Conservation (phyloP, 78 protist genomes). For the Dictyostelium firmibasis region DNA sequence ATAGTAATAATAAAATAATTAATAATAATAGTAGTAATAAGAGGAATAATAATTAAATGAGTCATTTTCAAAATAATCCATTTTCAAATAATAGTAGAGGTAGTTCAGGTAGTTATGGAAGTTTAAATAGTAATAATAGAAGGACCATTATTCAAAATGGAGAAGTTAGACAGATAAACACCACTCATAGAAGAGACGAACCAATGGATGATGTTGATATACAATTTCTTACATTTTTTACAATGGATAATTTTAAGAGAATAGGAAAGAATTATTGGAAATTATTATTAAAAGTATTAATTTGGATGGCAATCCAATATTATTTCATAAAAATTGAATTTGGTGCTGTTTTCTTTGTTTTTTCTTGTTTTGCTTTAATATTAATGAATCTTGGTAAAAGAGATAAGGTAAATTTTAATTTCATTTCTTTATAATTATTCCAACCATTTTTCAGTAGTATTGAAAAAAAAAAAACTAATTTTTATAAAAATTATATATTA, state of each 20-base stretch:
- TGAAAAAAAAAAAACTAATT: too few species aligned
- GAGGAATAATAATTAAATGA: neutral
- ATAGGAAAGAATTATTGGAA: neutral
- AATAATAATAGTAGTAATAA: neutral
- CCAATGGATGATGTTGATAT: constrained; percentile 48
- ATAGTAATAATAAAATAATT: too few species aligned
- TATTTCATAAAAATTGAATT: neutral
- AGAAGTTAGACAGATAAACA: neutral
- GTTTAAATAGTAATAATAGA: neutral
- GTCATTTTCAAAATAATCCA: neutral
- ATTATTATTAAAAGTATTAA: neutral
- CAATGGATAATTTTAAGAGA: constrained; percentile 16
- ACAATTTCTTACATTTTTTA: constrained; percentile 35
- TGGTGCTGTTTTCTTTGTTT: constrained; percentile 29
- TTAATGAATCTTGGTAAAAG: constrained; percentile 27
- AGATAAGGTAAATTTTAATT: constrained; percentile 9
- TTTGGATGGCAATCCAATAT: neutral
- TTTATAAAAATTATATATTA: too few species aligned
- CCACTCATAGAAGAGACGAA: neutral
- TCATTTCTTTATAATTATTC: neutral
- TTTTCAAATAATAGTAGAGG: neutral
- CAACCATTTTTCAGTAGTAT: neutral
- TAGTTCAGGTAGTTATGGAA: neutral
- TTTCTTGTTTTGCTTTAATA: neutral
- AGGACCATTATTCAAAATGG: constrained; percentile 35